Evolutionary conservation across 1,284 basidiomycete genomes (phyloP).

Genomic region (Melampsora larici-populina): DNA sequence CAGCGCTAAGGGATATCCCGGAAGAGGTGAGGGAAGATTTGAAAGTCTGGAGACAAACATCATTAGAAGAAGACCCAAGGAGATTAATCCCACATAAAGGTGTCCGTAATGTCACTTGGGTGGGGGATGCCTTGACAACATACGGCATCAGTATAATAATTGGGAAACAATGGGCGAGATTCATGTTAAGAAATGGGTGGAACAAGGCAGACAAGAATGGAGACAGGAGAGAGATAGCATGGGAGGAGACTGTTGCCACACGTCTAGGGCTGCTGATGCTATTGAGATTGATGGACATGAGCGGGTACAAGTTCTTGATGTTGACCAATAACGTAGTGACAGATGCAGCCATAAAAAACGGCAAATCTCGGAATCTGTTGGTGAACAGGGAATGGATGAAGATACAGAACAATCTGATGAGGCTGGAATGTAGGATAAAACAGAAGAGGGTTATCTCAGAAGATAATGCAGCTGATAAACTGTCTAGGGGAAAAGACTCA

Average conservation of each 20-base stretch:
- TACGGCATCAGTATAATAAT: not conserved
- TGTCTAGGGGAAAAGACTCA: not conserved
- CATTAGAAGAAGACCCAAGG: not conserved
- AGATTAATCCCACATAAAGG: not conserved
- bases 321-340: slow-evolving; percentile 15
- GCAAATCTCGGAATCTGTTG: not conserved
- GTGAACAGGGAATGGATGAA: no score
- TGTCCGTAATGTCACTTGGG: not conserved
- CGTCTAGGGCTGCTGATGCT: slow-evolving; percentile 2
- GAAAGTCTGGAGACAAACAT: not conserved
- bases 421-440: no score
- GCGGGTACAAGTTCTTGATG: not conserved
- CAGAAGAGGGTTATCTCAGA: no score
- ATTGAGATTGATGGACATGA: not conserved
- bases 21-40: not conserved
- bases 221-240: not conserved
- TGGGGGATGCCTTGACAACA: slow-evolving; percentile 15
- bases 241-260: slow-evolving; percentile 5
- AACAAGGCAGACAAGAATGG: no score
- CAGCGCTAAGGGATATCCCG: not conserved
- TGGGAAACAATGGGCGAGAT: not conserved
- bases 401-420: no score
- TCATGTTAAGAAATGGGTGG: not conserved
- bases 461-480: no score
- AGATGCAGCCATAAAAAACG: not conserved